phyloP scores from a whole-genome alignment of 2,329 filamentous ascomycete species.

The Hypoxylon sp. region DNA sequence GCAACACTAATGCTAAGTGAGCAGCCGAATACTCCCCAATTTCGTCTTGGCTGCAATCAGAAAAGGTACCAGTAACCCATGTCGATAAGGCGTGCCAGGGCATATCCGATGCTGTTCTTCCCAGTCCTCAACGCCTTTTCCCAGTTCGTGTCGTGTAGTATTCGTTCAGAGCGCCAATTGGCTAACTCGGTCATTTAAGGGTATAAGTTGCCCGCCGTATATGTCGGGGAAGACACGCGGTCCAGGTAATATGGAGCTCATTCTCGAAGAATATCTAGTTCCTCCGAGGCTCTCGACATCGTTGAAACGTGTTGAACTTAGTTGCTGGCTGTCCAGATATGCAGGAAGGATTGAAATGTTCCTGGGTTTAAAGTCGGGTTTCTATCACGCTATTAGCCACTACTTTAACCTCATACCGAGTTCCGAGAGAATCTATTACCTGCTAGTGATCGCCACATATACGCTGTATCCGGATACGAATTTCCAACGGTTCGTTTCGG shows the following conservation, averaged over 20 bases:
- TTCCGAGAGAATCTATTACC: constrained; percentile 19
- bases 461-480: constrained; percentile 31
- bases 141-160: neutral
- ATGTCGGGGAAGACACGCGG: neutral
- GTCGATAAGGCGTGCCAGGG: neutral
- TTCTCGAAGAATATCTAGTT: neutral
- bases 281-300: neutral
- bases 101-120: neutral
- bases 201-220: neutral
- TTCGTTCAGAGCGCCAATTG: neutral
- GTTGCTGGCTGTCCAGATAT: neutral
- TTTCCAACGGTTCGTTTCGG: constrained; percentile 23
- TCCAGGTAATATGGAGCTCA: neutral
- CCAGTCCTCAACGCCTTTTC: neutral
- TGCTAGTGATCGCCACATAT: constrained; percentile 37
- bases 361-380: constrained; percentile 18
- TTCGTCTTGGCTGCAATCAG: neutral
- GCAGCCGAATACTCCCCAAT: neutral
- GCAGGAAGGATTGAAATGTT: neutral
- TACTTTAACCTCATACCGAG: neutral
- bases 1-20: neutral
- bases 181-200: neutral
- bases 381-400: constrained; percentile 24
- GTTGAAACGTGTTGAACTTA: neutral
- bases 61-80: neutral